A percentile compares a stretch with the other conserved stretches of the same genome.
Conservation (phyloP, 805 yeast genomes). For the Metschnikowia koreensis region DNA sequence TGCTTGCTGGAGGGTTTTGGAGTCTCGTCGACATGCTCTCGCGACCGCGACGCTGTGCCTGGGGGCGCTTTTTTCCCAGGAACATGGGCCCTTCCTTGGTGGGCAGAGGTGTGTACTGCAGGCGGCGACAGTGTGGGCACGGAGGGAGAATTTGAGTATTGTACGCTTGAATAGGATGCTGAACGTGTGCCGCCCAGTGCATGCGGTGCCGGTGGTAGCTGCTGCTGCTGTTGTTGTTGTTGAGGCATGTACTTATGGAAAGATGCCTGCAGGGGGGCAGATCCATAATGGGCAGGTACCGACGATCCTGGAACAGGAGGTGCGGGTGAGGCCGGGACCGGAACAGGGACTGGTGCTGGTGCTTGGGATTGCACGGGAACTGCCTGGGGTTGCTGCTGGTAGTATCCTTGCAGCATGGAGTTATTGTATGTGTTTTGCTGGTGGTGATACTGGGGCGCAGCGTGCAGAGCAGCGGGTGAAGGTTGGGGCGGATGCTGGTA, state of each 20-base stretch:
- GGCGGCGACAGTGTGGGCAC: slow-evolving; percentile 4
- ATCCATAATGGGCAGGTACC: slow-evolving; percentile 5
- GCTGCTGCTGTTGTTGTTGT: not conserved
- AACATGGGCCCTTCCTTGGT: slow-evolving; percentile 2
- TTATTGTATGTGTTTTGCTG: slow-evolving; percentile 2
- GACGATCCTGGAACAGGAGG: slow-evolving; percentile 5
- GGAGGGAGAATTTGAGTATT: not conserved
- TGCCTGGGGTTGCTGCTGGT: slow-evolving; percentile 3
- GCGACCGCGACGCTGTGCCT: slow-evolving; percentile 21
- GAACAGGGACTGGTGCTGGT: not conserved
- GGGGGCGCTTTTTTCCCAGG: slow-evolving; percentile 18
- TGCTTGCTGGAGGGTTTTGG: slow-evolving; percentile 33
- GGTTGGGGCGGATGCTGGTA: slow-evolving; percentile 11
- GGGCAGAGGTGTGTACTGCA: slow-evolving; percentile 1
- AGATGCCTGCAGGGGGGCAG: slow-evolving; percentile 1
- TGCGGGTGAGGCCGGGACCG: not conserved
- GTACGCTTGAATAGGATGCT: slow-evolving; percentile 1
- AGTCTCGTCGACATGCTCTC: slow-evolving; percentile 17
- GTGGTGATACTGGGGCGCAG: slow-evolving; percentile 5
- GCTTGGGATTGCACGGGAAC: not conserved
- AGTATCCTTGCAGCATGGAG: not conserved
- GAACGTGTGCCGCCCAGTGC: not conserved
- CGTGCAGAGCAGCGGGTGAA: not conserved
- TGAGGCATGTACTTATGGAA: slow-evolving; percentile 1
- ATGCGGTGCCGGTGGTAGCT: not conserved